phyloP scores from a whole-genome alignment of 73 alveolate genomes.

The Paramecium primaurelia region DNA sequence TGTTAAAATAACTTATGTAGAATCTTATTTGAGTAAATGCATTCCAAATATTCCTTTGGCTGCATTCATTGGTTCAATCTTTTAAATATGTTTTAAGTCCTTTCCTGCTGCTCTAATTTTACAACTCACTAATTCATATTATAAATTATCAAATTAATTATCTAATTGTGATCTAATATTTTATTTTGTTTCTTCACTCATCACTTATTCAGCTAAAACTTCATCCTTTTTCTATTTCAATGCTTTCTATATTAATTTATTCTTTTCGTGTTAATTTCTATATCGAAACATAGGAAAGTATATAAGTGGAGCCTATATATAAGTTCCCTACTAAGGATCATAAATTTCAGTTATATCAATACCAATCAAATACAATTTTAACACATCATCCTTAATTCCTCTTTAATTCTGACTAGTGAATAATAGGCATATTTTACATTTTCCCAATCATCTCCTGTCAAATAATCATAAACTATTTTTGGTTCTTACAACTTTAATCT shows the following conservation, averaged over 20 bases:
- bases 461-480: conserved; percentile 31
- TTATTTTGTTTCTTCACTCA: neutral
- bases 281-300: conserved; percentile 22
- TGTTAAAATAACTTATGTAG: conserved; percentile 72
- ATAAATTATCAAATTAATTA: neutral
- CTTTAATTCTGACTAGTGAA: conserved; percentile 33
- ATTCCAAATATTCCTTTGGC: conserved; percentile 84
- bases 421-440: conserved; percentile 22
- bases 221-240: conserved; percentile 51
- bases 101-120: neutral
- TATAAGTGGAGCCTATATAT: neutral
- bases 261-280: neutral
- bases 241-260: neutral
- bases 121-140: conserved; percentile 32
- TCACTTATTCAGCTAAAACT: neutral
- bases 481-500: conserved; percentile 37
- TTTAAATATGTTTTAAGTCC: neutral
- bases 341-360: conserved; percentile 1
- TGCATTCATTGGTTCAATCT: neutral
- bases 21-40: conserved; percentile 68
- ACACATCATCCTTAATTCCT: conserved; percentile 3
- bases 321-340: neutral
- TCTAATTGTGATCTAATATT: neutral
- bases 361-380: conserved; percentile 17
- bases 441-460: conserved; percentile 15